A percentile compares a stretch with the other conserved stretches of the same genome.
phyloP scores from a whole-genome alignment of 441 rosid genomes.

The Pelargonium fulgidum region DNA sequence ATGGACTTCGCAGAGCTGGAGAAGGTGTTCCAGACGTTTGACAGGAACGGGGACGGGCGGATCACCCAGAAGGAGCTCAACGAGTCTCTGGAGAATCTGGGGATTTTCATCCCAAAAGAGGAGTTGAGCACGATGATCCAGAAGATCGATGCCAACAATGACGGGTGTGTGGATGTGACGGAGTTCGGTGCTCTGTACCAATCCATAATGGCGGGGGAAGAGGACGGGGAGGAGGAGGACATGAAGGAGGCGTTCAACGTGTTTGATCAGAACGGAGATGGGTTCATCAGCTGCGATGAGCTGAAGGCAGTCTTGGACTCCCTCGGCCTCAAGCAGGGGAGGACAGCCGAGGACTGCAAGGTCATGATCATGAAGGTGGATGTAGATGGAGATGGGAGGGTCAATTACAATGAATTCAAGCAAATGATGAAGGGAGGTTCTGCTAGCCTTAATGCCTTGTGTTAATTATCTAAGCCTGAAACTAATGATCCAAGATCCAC shows the following conservation, averaged over 20 bases:
- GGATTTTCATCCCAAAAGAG: conserved; percentile 16
- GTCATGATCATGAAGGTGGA: conserved; percentile 28
- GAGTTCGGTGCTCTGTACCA: conserved; percentile 23
- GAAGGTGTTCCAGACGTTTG: conserved; percentile 7
- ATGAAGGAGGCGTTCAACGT: conserved; percentile 28
- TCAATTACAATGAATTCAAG: conserved; percentile 23
- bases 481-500: too few species aligned
- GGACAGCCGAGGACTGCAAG: conserved; percentile 23
- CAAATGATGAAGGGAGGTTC: conserved; percentile 27
- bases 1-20: conserved; percentile 21
- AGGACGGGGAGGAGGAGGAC: conserved; percentile 20
- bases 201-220: conserved; percentile 19
- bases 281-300: conserved; percentile 25
- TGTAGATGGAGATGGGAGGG: conserved; percentile 27
- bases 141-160: conserved; percentile 22
- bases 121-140: conserved; percentile 19
- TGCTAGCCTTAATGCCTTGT: too few species aligned
- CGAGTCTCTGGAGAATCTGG: conserved; percentile 14
- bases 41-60: conserved; percentile 22
- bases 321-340: not conserved
- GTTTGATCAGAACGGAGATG: conserved; percentile 25
- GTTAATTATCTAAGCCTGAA: too few species aligned
- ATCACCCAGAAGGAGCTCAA: conserved; percentile 21
- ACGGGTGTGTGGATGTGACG: conserved; percentile 19
- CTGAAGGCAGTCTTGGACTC: conserved; percentile 22